Base-by-base conservation (phyloP, 2,329 filamentous ascomycete genomes). In the Remersonia thermophila region DNA sequence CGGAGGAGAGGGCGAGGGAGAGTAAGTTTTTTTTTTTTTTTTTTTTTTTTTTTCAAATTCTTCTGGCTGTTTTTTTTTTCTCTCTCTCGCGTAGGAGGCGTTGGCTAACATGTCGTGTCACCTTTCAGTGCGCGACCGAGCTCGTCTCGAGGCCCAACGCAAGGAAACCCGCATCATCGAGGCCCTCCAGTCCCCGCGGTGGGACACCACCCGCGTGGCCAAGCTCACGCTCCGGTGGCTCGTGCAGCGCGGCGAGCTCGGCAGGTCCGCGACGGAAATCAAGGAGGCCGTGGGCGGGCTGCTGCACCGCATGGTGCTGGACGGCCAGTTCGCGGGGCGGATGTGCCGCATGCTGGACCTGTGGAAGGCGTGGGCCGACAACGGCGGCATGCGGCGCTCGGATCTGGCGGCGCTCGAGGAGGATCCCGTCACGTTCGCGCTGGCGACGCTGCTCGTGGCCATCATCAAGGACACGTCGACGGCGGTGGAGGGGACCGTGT, bases 301-400 rank as follows among this genome's bases (percentile, higher is more conserved):
- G 26, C 51, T 74, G 8, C 66, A 71, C 45, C 59, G 60, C 25
- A 72, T 73, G 67, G 58, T 74, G 0, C 59, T 63, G 3, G 65
- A 73, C 28, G 58, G 59, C 9, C 50, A 55, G 37, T 66, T 68
- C 32, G 48, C 69, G 0, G 45, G 47, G 0, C 47, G 47, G 1
- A 40, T 73, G 3, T 65, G 57, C 40, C 45, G 50, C 23, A 61
- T 69, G 51, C 47, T 75, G 23, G 67, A 71, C 38, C 47, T 51
- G 27, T 74, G 70, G 70, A 69, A 64, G 50, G 55, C 58, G 1
- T 74, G 70, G 67, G 62, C 66, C 2, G 68, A 73, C 20, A 65
- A 67, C 37, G 68, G 67, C 7, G 69, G 70, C 7, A 69, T 74
- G 64, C 57, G 62, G 17, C 60, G 52, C 41, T 52, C 58, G 3